Evolutionary conservation across 2,329 filamentous ascomycete genomes (phyloP).

Genomic region (Monosporascus sp.): DNA sequence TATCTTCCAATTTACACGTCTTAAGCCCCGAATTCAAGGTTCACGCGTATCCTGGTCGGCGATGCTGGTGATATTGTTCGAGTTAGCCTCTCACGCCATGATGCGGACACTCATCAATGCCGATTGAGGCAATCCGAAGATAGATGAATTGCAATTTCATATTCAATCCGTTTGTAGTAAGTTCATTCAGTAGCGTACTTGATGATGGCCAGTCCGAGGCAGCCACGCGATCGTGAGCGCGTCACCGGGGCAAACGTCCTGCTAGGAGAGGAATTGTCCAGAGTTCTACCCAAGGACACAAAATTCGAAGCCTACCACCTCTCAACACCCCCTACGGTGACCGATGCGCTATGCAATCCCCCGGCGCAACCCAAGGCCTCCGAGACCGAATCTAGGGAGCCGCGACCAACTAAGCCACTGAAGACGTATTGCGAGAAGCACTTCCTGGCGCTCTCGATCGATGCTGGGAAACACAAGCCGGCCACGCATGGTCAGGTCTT

Average conservation of each 20-base stretch:
- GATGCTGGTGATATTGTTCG: no score
- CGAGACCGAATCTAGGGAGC: constrained; percentile 54
- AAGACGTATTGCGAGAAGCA: constrained; percentile 81
- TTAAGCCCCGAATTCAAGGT: not conserved
- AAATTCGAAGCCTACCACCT: constrained; percentile 75
- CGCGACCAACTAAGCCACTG: constrained; percentile 29
- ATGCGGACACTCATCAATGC: constrained; percentile 3
- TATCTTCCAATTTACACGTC: constrained; percentile 8
- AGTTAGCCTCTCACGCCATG: not conserved
- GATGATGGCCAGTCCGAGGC: constrained; percentile 12
- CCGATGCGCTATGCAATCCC: constrained; percentile 72
- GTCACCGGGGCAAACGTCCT: constrained; percentile 20
- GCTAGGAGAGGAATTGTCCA: constrained; percentile 37
- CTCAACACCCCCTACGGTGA: constrained; percentile 74
- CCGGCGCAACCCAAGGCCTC: constrained; percentile 49
- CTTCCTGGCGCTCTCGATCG: constrained; percentile 54
- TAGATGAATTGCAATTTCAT: no score
- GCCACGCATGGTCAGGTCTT: constrained; percentile 48
- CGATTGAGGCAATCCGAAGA: constrained; percentile 2
- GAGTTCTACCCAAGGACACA: constrained; percentile 47
- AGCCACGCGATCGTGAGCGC: constrained; percentile 7
- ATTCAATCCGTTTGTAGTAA: no score
- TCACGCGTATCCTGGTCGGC: not conserved
- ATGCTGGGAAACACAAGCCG: constrained; percentile 15
- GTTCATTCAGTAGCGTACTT: no score